phyloP scores from a whole-genome alignment of 208 protist genomes.

The Acanthamoeba royreba region DNA sequence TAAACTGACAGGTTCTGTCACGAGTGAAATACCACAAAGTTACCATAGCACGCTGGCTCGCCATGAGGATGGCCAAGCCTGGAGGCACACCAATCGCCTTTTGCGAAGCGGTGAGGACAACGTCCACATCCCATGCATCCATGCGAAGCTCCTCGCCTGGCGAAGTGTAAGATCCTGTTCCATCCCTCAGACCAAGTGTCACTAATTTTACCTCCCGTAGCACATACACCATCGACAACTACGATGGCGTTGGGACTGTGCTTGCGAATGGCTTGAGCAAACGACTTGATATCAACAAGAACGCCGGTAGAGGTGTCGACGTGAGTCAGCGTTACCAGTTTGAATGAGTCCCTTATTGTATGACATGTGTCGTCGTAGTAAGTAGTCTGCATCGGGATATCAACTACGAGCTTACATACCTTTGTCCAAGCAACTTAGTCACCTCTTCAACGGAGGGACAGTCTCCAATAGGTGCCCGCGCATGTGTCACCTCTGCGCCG shows the following conservation, averaged over 20 bases:
- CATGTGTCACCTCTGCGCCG: background rate
- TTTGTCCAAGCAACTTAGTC: background rate
- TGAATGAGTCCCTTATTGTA: background rate
- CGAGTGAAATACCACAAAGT: background rate
- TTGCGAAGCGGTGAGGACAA: conserved; percentile 49
- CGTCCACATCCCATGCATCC: conserved; percentile 52
- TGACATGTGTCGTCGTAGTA: too few species aligned
- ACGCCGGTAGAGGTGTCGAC: conserved; percentile 55
- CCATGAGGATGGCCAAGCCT: conserved; percentile 26
- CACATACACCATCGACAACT: conserved; percentile 52
- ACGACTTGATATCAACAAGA: conserved; percentile 16
- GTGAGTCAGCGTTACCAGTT: conserved; percentile 42
- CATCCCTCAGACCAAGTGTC: background rate
- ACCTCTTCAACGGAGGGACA: background rate
- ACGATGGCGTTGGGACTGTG: conserved; percentile 24
- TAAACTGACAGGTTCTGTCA: background rate
- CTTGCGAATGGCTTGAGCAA: background rate
- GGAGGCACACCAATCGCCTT: conserved; percentile 51
- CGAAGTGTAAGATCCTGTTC: background rate
- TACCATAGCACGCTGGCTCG: conserved; percentile 37
- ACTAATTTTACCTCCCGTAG: background rate
- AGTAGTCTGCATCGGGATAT: too few species aligned
- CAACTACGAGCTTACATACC: too few species aligned
- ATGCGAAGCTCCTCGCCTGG: conserved; percentile 45
- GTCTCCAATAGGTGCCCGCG: background rate